Evolutionary conservation across 2,329 filamentous ascomycete species (phyloP), one percentile per base, ranked within the genome.

Genomic region (Arachnomyces sp.): DNA sequence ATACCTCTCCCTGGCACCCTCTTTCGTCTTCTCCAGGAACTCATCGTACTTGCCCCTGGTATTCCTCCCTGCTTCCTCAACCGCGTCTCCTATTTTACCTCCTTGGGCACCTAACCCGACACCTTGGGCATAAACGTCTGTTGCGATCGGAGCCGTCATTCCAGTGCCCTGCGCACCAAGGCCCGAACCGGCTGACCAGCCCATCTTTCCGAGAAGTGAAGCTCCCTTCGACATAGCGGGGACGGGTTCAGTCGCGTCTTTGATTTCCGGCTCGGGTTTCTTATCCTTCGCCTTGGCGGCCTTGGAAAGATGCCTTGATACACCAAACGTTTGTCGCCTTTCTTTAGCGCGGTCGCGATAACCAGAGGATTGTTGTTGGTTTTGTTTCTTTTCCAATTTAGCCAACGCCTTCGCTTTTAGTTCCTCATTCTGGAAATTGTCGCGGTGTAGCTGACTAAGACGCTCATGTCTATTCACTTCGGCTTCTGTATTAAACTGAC

Each of bases 381-480:
- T 55, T 17, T 63, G 58, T 39, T 68, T 63, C 44, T 69, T 69
- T 36, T 59, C 54, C 6, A 71, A 53, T 36, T 69, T 71, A 3
- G 53, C 57, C 39, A 57, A 52, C 6, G 62, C 68, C 46, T 59
- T 63, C 2, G 51, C 52, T 18, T 67, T 64, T 14, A 71, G 59
- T 7, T 66, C 63, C 11, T 71, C 67, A 39, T 77, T 69, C 43
- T 72, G 64, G 29, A 78, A 54, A 39, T 78, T 78, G 18, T 66
- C 62, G 8, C 69, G 69, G 50, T 82, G 78, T 18, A 77, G 61
- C 39, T 75, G 65, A 47, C 75, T 78, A 15, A 74, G 65, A 5
- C 71, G 68, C 51, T 82, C 77, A 54, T 84, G 80, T 44, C 71
- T 68, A 46, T 75, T 72, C 31, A 79, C 68, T 50, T 78, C 70